Percentiles rank a stretch among this genome's conserved stretches.
Conservation (phyloP, 345 rosid species). For the Pugionium dolabratum region DNA sequence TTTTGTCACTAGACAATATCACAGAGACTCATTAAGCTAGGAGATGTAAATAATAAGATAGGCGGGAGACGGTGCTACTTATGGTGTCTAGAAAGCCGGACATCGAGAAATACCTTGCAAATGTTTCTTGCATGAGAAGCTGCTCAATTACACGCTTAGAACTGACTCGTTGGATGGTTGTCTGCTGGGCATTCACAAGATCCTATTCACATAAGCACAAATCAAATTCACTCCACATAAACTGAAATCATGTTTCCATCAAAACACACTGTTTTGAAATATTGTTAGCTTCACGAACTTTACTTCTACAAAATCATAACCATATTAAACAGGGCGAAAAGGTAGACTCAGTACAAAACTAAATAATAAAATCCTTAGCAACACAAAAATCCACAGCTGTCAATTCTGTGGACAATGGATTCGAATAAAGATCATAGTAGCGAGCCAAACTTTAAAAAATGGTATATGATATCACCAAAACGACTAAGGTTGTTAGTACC, state of each 20-base stretch:
- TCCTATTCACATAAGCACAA: conserved; percentile 36
- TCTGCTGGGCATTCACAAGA: conserved; percentile 38
- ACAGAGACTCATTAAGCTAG: not conserved
- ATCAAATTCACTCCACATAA: conserved; percentile 23
- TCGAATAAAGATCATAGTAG: not conserved
- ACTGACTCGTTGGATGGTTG: conserved; percentile 26
- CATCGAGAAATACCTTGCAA: conserved; percentile 65
- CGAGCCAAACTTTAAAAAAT: not conserved
- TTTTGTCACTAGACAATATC: no score
- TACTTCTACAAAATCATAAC: conserved; percentile 10
- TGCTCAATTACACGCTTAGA: conserved; percentile 69
- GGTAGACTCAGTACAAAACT: not conserved
- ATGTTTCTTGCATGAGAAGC: conserved; percentile 77
- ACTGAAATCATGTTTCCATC: conserved; percentile 26
- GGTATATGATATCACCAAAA: conserved; percentile 11
- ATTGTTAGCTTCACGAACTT: not conserved
- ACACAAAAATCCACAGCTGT: no score
- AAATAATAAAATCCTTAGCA: not conserved
- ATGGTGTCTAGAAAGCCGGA: conserved; percentile 7
- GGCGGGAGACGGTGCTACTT: conserved; percentile 4
- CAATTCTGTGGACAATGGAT: not conserved
- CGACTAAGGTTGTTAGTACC: conserved; percentile 37
- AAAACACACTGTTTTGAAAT: conserved; percentile 2
- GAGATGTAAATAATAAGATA: conserved; percentile 10
- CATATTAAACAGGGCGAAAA: conserved; percentile 1